Evolutionary conservation across 441 rosid genomes (phyloP).

Genomic region (Pelargonium fulgidum): DNA sequence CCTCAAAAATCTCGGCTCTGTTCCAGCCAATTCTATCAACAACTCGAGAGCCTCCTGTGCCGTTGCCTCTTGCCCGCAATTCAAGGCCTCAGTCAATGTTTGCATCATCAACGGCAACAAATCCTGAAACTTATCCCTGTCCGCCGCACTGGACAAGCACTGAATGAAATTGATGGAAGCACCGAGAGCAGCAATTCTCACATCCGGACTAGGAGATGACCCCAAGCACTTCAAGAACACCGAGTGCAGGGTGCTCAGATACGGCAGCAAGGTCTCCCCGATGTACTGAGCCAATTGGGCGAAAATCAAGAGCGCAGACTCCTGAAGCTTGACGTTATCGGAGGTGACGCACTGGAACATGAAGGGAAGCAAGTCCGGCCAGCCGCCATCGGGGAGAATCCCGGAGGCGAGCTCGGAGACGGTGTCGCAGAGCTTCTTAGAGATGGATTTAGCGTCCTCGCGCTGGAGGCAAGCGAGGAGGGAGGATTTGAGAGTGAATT

Average conservation of each 20-base stretch:
- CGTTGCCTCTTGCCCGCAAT: slow-evolving; percentile 37
- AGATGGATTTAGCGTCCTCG: slow-evolving; percentile 30
- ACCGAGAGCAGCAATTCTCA: slow-evolving; percentile 36
- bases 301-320: slow-evolving; percentile 41
- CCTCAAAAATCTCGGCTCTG: slow-evolving; percentile 41
- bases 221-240: slow-evolving; percentile 33
- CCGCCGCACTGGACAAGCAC: slow-evolving; percentile 31
- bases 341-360: slow-evolving; percentile 42
- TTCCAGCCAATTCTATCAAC: slow-evolving; percentile 40
- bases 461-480: slow-evolving; percentile 35
- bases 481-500: slow-evolving; percentile 29
- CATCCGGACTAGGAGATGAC: slow-evolving; percentile 25
- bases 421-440: slow-evolving; percentile 42
- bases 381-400: slow-evolving; percentile 30
- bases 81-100: slow-evolving; percentile 43
- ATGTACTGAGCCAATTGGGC: slow-evolving; percentile 43
- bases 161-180: slow-evolving; percentile 36
- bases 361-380: slow-evolving; percentile 47
- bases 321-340: slow-evolving; percentile 29
- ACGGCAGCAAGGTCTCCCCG: slow-evolving; percentile 34
- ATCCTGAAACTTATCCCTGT: slow-evolving; percentile 38
- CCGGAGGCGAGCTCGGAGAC: slow-evolving; percentile 44
- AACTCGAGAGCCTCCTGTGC: slow-evolving; percentile 49
- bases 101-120: slow-evolving; percentile 43
- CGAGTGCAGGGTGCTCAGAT: slow-evolving; percentile 30